Evolutionary conservation across 108 stramenopile genomes (phyloP).

Genomic region (Cyclotella choctawhatcheeana): DNA sequence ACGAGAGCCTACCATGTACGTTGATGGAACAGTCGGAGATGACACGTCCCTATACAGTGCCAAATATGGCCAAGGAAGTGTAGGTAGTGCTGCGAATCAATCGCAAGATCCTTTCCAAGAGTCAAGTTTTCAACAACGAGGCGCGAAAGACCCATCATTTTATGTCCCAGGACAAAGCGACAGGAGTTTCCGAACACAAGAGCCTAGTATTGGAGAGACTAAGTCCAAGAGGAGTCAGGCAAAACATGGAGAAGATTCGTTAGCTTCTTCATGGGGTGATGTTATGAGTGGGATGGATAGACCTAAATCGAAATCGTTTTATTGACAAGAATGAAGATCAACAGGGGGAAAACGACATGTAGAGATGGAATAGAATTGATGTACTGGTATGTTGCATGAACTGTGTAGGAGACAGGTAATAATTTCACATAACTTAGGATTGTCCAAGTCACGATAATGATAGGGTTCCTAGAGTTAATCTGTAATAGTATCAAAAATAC

Average conservation of each 20-base stretch:
- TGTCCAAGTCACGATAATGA: too few relatives aligned
- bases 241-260: slow-evolving; percentile 1
- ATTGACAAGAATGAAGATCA: too few relatives aligned
- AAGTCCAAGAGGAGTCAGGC: background rate
- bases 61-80: slow-evolving; percentile 12
- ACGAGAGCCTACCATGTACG: slow-evolving; percentile 29
- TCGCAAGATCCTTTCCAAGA: slow-evolving; percentile 1
- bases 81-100: background rate
- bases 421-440: too few relatives aligned
- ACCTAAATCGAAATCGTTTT: slow-evolving; percentile 19
- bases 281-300: slow-evolving; percentile 12
- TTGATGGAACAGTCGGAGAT: slow-evolving; percentile 4
- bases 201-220: slow-evolving; percentile 5
- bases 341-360: too few relatives aligned
- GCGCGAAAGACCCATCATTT: background rate
- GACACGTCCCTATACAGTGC: slow-evolving; percentile 19
- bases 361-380: too few relatives aligned
- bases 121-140: background rate
- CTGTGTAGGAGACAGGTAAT: too few relatives aligned
- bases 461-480: too few relatives aligned
- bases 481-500: too few relatives aligned
- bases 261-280: slow-evolving; percentile 21
- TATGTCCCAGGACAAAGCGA: background rate
- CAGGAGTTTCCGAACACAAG: slow-evolving; percentile 11
- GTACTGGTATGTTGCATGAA: too few relatives aligned